A percentile compares a stretch with the other conserved stretches of the same genome.
Evolutionary conservation across 2,329 filamentous ascomycete species (phyloP).

Genomic region (Parafenestella ontariensis): DNA sequence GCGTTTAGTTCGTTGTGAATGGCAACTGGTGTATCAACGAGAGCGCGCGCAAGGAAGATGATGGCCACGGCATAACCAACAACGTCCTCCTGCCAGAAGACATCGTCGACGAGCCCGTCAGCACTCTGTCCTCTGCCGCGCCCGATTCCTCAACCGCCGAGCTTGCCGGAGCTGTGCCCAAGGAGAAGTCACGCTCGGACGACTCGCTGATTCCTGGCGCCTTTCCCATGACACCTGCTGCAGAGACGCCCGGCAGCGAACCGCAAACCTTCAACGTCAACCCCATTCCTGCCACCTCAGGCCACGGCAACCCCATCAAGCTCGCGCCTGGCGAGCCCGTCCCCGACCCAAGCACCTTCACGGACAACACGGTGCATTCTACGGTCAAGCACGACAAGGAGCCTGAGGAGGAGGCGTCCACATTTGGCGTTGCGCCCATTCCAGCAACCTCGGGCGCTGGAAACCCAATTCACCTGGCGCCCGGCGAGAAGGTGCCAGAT

Average conservation of each 20-base stretch:
- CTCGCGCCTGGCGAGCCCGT: conserved; percentile 82
- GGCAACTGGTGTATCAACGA: conserved; percentile 87
- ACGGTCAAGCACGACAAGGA: conserved; percentile 50
- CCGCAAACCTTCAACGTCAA: conserved; percentile 60
- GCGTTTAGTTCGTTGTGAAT: conserved; percentile 87
- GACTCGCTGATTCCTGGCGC: conserved; percentile 63
- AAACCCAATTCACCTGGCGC: conserved; percentile 80
- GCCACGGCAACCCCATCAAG: conserved; percentile 77
- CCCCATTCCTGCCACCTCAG: conserved; percentile 65
- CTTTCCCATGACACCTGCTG: conserved; percentile 79
- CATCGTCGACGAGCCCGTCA: conserved; percentile 62
- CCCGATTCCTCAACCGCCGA: conserved; percentile 75
- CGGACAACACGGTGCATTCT: conserved; percentile 73
- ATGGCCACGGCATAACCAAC: conserved; percentile 85
- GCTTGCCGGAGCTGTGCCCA: conserved; percentile 71
- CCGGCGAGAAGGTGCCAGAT: conserved; percentile 82
- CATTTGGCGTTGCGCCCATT: conserved; percentile 65
- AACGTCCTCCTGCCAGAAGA: conserved; percentile 84
- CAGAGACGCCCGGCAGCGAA: conserved; percentile 53
- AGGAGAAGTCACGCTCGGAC: conserved; percentile 55
- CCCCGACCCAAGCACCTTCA: conserved; percentile 70
- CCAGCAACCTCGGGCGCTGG: conserved; percentile 66
- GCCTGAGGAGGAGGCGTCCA: conserved; percentile 46
- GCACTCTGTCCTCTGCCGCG: conserved; percentile 70
- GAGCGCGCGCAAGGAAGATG: conserved; percentile 80